Evolutionary conservation across 2,329 filamentous ascomycete species (phyloP).

Genomic region (Hypoxylon sp.): DNA sequence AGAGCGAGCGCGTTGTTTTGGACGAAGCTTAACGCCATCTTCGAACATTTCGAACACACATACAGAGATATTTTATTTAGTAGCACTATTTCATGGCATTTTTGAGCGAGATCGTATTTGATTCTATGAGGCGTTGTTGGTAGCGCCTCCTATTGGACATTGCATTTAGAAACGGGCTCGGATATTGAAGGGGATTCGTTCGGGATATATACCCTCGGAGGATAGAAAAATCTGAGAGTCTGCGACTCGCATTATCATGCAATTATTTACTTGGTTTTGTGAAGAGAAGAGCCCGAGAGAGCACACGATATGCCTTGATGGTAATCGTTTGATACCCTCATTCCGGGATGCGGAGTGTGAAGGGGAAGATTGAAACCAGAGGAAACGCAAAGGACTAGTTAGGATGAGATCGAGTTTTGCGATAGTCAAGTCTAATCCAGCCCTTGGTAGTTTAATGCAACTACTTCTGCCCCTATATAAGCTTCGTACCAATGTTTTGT

Average conservation of each 20-base stretch:
- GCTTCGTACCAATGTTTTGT: constrained; percentile 12
- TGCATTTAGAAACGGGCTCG: constrained; percentile 26
- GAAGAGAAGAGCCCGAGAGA: constrained; percentile 5
- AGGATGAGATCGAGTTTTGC: constrained; percentile 21
- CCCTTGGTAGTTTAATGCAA: constrained; percentile 14
- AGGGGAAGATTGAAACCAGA: background rate
- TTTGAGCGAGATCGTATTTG: constrained; percentile 10
- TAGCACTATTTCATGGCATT: constrained; percentile 15
- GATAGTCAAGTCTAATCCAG: constrained; percentile 33
- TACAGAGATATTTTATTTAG: background rate
- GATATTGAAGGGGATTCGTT: constrained; percentile 4
- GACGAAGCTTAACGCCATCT: constrained; percentile 57
- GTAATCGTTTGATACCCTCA: constrained; percentile 33
- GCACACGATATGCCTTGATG: constrained; percentile 40
- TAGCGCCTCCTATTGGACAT: constrained; percentile 9
- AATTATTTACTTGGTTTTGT: constrained; percentile 22
- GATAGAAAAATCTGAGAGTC: constrained; percentile 36
- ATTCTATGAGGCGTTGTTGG: constrained; percentile 30
- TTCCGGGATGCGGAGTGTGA: constrained; percentile 6
- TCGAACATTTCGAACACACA: background rate
- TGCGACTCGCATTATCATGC: constrained; percentile 40
- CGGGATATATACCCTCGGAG: constrained; percentile 40
- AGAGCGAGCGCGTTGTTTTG: constrained; percentile 67
- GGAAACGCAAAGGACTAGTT: constrained; percentile 8
- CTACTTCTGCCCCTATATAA: constrained; percentile 21